Evolutionary conservation across 2,329 filamentous ascomycete genomes (phyloP), one percentile per base, ranked within the genome.

Genomic region (Mariannaea sp.): DNA sequence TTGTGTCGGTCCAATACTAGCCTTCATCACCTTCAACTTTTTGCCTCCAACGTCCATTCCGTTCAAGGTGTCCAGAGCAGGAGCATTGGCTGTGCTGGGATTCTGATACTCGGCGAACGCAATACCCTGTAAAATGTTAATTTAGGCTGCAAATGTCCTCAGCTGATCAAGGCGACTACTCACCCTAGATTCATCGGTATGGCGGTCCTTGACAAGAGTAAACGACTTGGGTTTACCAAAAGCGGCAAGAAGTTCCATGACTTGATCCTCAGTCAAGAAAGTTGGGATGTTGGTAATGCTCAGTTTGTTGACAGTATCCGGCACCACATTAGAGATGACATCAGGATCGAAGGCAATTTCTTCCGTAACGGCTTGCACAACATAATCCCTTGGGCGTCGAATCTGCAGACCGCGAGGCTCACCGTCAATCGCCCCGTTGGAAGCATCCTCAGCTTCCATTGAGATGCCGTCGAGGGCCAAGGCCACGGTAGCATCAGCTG

Each of bases 51-150:
- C 84, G 60, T 94, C 90, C 87, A 99, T 96, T 27, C 89, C 90
- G 66, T 97, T 93, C 24, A 99, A 78, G 9, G 90, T 91, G 62
- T 97, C 90, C 12, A 97, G 87, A 10, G 94, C 94, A 55, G 93
- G 87, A 53, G 89, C 86, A 19, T 94, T 97, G 32, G 83, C 82
- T 14, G 61, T 55, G 7, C 80, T 70, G 7, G 90, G 82, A 57
- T 97, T 91, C 48, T 83, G 80, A 65, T 97, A 99, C 73, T 99
- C 95, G 74, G 91, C 96, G 77, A 99, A 99, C 1, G 93, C 93
- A 65, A 99, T 92, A 26, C 94, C 94, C 88, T 96, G 61, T 26
- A 16, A 42, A 20, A 24, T 45, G 59, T 75, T 71, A n/a, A n/a
- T n/a, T n/a, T n/a, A 74, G 69, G 55, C 55, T 54, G 32, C n/a